These are phyloP conservation scores for Ramalina peruviana DNA, from an alignment of 495 filamentous ascomycete species.

Conservation along the genomic window DNA sequence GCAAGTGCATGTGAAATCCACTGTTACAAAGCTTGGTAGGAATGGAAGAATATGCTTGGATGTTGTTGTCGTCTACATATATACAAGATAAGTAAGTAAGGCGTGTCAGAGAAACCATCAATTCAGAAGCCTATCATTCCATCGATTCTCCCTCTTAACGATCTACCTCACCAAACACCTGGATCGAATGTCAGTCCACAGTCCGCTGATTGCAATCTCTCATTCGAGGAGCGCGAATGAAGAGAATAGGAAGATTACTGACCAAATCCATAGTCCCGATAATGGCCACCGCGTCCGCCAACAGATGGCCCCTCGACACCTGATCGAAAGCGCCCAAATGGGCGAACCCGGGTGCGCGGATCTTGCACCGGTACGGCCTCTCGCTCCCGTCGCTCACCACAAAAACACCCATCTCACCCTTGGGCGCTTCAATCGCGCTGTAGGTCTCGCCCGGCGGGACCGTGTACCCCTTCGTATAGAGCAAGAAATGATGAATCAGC, in stretches of 20 bases:
- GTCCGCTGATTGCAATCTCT: background rate
- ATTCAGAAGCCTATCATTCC: too few species aligned
- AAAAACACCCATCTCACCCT: slow-evolving; percentile 98
- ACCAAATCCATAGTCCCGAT: slow-evolving; percentile 88
- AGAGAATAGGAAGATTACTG: background rate
- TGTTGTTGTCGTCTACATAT: too few species aligned
- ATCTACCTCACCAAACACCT: slow-evolving; percentile 53
- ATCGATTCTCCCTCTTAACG: slow-evolving; percentile 25
- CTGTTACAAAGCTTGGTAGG: too few species aligned
- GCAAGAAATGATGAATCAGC: slow-evolving; percentile 95
- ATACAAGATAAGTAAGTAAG: too few species aligned
- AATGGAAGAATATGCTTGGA: too few species aligned
- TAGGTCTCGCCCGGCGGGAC: slow-evolving; percentile 99
- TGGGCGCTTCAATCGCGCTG: slow-evolving; percentile 91
- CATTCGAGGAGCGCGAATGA: background rate
- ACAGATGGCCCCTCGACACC: slow-evolving; percentile 74
- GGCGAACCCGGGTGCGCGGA: slow-evolving; percentile 91
- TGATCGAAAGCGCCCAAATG: slow-evolving; percentile 93
- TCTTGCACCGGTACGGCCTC: slow-evolving; percentile 94
- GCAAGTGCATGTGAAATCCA: too few species aligned
- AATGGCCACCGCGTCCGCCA: slow-evolving; percentile 94
- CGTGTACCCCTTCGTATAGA: slow-evolving; percentile 95
- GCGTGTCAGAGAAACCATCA: too few species aligned
- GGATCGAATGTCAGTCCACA: background rate
- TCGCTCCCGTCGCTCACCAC: slow-evolving; percentile 95